phyloP scores from a whole-genome alignment of 129 eudicot species.

The Cynara cardunculus region DNA sequence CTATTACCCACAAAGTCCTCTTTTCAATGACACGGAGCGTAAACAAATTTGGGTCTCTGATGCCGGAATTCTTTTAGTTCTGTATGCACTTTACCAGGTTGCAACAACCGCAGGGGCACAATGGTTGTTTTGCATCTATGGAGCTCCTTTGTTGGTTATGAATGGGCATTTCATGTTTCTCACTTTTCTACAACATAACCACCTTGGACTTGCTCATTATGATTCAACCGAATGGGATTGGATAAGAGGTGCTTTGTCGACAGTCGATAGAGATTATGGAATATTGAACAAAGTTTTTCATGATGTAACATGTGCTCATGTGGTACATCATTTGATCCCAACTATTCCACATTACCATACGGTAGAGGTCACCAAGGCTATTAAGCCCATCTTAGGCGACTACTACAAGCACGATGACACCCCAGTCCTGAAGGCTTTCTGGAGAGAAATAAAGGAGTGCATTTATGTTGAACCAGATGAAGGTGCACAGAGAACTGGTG shows the following conservation, averaged over 20 bases:
- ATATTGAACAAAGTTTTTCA: constrained; percentile 8
- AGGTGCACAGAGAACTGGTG: constrained; percentile 10
- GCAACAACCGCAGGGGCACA: neutral
- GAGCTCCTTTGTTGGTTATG: constrained; percentile 19
- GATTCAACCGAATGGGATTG: constrained; percentile 13
- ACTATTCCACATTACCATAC: constrained; percentile 39
- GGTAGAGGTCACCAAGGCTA: too few relatives aligned
- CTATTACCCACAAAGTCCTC: constrained; percentile 10
- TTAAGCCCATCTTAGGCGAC: too few relatives aligned
- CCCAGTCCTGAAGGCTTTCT: too few relatives aligned
- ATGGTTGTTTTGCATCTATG: constrained; percentile 16
- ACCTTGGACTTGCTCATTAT: neutral
- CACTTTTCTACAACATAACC: constrained; percentile 9
- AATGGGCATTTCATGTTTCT: constrained; percentile 3
- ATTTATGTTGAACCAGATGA: constrained; percentile 39
- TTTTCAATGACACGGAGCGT: constrained; percentile 8
- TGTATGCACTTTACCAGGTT: neutral
- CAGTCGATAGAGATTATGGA: constrained; percentile 13
- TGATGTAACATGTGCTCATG: constrained; percentile 6
- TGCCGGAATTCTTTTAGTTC: neutral
- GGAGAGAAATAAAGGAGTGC: constrained; percentile 19
- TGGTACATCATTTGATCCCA: constrained; percentile 36
- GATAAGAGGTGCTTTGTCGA: constrained; percentile 18
- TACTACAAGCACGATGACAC: too few relatives aligned
- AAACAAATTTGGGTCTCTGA: constrained; percentile 9